phyloP scores from a whole-genome alignment of 2,329 filamentous ascomycete genomes.

The Talaromyces funiculosus region DNA sequence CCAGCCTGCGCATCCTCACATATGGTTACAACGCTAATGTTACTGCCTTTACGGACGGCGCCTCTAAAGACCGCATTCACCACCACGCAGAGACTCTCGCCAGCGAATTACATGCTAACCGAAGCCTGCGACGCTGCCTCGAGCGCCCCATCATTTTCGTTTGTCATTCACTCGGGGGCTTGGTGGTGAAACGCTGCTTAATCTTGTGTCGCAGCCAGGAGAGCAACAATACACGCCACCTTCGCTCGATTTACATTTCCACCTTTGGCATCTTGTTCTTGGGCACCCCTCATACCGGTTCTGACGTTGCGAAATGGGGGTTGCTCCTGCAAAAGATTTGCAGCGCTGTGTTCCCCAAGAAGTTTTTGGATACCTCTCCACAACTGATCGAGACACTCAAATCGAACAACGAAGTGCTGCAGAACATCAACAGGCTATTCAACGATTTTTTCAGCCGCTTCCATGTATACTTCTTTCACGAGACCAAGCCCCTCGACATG shows the following conservation, averaged over 20 bases:
- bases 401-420: conserved; percentile 66
- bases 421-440: conserved; percentile 69
- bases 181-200: conserved; percentile 65
- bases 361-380: conserved; percentile 61
- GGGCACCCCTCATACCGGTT: conserved; percentile 68
- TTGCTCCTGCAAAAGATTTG: conserved; percentile 63
- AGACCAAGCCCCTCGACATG: conserved; percentile 65
- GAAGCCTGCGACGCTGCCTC: conserved; percentile 48
- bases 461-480: conserved; percentile 70
- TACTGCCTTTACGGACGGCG: conserved; percentile 46
- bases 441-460: conserved; percentile 65
- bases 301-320: conserved; percentile 64
- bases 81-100: conserved; percentile 67
- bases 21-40: conserved; percentile 71
- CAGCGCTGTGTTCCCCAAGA: conserved; percentile 58
- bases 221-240: conserved; percentile 56
- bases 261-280: conserved; percentile 73
- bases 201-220: conserved; percentile 60
- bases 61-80: conserved; percentile 61
- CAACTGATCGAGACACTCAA: conserved; percentile 66
- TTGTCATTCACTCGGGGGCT: conserved; percentile 67
- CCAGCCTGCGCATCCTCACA: conserved; percentile 60
- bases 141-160: conserved; percentile 69
- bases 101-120: conserved; percentile 57
- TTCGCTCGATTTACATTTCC: conserved; percentile 64